Evolutionary conservation across 2,329 filamentous ascomycete genomes (phyloP).

Genomic region (Fusarium transvaalense): DNA sequence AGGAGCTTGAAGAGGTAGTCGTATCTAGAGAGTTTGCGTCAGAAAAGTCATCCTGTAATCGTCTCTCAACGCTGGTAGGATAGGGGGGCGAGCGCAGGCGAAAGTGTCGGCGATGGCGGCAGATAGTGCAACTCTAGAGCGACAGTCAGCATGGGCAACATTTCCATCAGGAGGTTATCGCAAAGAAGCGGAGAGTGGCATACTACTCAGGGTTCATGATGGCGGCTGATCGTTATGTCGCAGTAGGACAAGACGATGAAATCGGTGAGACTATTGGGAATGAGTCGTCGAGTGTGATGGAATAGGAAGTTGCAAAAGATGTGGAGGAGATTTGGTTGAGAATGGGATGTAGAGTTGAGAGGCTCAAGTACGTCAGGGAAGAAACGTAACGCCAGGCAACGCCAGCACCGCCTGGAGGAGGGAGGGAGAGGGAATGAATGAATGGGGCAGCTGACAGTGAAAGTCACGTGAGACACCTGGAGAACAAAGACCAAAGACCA

Average conservation of each 20-base stretch:
- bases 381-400: conserved; percentile 50
- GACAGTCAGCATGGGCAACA: conserved; percentile 43
- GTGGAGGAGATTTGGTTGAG: conserved; percentile 47
- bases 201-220: conserved; percentile 96
- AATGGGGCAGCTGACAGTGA: conserved; percentile 45
- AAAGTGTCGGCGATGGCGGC: conserved; percentile 15
- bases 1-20: conserved; percentile 99
- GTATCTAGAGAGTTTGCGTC: conserved; percentile 76
- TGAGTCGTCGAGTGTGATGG: conserved; percentile 35
- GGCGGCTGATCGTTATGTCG: conserved; percentile 52
- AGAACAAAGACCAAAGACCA: conserved; percentile 25
- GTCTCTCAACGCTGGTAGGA: conserved; percentile 16
- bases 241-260: conserved; percentile 11
- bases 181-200: conserved; percentile 58
- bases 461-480: conserved; percentile 45
- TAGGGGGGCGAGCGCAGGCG: conserved; percentile 1
- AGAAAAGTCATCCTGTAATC: conserved; percentile 41
- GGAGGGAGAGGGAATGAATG: conserved; percentile 32
- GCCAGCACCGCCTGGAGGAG: conserved; percentile 42
- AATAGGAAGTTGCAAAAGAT: conserved; percentile 45
- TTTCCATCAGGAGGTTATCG: conserved; percentile 51
- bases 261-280: conserved; percentile 11
- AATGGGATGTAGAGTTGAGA: conserved; percentile 42
- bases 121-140: conserved; percentile 44
- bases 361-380: conserved; percentile 54